Evolutionary conservation across 129 eudicot genomes (phyloP).

Genomic region (Artemisia annua): DNA sequence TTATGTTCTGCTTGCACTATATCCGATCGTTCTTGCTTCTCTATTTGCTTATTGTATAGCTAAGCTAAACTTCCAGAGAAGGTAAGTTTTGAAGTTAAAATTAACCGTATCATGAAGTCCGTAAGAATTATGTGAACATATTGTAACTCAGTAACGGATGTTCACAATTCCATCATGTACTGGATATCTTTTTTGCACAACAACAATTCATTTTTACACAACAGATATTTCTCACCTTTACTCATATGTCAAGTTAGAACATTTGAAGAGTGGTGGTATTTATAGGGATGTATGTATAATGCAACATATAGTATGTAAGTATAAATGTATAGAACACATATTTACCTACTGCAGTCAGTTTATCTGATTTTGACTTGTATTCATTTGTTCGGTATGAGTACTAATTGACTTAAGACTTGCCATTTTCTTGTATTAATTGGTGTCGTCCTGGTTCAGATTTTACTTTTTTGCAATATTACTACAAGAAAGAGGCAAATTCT

Average conservation of each 20-base stretch:
- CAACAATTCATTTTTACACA: too few relatives aligned
- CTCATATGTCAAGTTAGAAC: background rate
- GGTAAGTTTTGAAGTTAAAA: conserved; percentile 31
- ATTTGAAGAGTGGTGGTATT: conserved; percentile 23
- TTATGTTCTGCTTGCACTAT: conserved; percentile 35
- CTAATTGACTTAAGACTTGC: background rate
- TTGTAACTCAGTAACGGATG: background rate
- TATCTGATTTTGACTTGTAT: conserved; percentile 32
- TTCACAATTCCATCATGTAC: background rate
- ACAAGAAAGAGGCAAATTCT: too few relatives aligned
- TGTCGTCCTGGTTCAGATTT: background rate
- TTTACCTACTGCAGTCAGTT: conserved; percentile 46
- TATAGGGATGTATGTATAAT: conserved; percentile 21
- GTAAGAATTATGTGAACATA: background rate
- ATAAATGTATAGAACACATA: conserved; percentile 15
- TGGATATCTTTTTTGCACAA: too few relatives aligned
- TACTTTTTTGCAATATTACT: background rate
- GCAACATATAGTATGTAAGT: conserved; percentile 1
- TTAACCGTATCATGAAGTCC: background rate
- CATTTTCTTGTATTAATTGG: background rate
- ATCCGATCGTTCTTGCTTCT: conserved; percentile 52
- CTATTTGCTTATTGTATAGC: conserved; percentile 55
- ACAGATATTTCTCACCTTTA: too few relatives aligned
- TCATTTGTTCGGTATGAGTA: background rate
- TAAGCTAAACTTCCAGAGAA: conserved; percentile 60